Conservation (phyloP, 768 basidiomycete species). For the Kwoniella sp. region DNA sequence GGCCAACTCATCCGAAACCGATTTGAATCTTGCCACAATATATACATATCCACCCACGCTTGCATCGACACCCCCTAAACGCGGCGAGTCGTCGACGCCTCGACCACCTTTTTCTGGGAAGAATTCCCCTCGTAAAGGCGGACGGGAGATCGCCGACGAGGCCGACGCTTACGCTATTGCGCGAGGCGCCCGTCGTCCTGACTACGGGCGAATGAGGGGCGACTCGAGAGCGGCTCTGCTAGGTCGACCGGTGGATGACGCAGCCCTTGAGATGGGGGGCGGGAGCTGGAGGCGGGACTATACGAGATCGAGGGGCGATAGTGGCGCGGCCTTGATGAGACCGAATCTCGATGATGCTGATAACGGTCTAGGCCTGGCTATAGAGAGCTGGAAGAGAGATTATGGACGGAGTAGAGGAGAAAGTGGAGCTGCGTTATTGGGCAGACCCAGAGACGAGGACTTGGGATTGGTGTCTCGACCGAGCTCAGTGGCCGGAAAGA, state of each 20-base stretch:
- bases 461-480: conserved; percentile 1
- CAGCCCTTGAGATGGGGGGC: conserved; percentile 18
- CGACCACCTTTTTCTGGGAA: conserved; percentile 8
- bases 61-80: conserved; percentile 1
- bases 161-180: conserved; percentile 41
- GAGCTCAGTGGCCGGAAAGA: not conserved
- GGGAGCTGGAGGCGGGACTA: conserved; percentile 23
- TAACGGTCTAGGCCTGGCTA: conserved; percentile 6
- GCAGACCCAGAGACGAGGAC: conserved; percentile 28
- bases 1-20: conserved; percentile 2
- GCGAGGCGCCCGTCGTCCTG: conserved; percentile 37
- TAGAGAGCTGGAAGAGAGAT: conserved; percentile 19
- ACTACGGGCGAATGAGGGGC: conserved; percentile 39
- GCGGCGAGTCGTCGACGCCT: conserved; percentile 17
- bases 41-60: conserved; percentile 15
- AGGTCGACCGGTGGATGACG: conserved; percentile 34
- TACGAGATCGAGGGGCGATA: conserved; percentile 36
- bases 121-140: conserved; percentile 18
- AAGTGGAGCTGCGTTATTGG: conserved; percentile 42
- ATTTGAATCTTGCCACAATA: not conserved
- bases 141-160: conserved; percentile 45
- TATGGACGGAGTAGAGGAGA: conserved; percentile 37
- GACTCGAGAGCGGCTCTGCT: conserved; percentile 46
- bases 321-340: conserved; percentile 40
- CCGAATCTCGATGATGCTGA: conserved; percentile 19